These are phyloP conservation scores for Ananas comosus DNA, from an alignment of 176 grass and related monocot species.

Conservation along the genomic window DNA sequence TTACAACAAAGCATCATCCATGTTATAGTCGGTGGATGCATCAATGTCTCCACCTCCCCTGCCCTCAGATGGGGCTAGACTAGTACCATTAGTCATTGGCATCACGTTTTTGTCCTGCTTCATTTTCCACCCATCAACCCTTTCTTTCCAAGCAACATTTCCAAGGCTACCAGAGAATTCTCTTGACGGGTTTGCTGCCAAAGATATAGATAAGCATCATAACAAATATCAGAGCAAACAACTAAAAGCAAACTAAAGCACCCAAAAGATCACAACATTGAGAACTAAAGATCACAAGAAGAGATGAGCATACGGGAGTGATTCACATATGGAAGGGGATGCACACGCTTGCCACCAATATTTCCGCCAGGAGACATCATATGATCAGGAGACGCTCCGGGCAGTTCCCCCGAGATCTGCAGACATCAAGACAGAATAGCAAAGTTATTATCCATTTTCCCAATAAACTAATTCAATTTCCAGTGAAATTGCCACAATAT, in stretches of 20 bases:
- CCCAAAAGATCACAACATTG: background rate
- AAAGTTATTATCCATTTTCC: background rate
- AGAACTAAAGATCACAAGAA: conserved; percentile 3
- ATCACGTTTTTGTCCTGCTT: conserved; percentile 81
- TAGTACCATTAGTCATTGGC: conserved; percentile 90
- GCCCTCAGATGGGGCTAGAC: conserved; percentile 84
- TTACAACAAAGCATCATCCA: conserved; percentile 95
- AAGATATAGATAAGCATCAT: conserved; percentile 14
- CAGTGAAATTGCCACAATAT: background rate
- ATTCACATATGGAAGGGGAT: conserved; percentile 60
- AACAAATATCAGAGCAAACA: background rate
- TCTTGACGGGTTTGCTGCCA: conserved; percentile 72
- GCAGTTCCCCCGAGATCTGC: conserved; percentile 78
- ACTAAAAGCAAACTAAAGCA: conserved; percentile 16
- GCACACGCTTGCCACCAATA: conserved; percentile 63
- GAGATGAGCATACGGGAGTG: conserved; percentile 55
- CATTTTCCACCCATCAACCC: conserved; percentile 99
- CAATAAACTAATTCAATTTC: background rate
- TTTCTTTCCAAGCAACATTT: conserved; percentile 98
- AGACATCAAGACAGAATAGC: conserved; percentile 2
- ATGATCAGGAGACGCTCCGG: conserved; percentile 76
- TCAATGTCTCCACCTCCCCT: conserved; percentile 73
- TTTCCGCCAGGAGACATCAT: conserved; percentile 80
- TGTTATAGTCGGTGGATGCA: conserved; percentile 91
- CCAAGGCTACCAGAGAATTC: conserved; percentile 89